Base-by-base conservation (phyloP, 2,329 filamentous ascomycete genomes). In the Sporothrix protearum region DNA sequence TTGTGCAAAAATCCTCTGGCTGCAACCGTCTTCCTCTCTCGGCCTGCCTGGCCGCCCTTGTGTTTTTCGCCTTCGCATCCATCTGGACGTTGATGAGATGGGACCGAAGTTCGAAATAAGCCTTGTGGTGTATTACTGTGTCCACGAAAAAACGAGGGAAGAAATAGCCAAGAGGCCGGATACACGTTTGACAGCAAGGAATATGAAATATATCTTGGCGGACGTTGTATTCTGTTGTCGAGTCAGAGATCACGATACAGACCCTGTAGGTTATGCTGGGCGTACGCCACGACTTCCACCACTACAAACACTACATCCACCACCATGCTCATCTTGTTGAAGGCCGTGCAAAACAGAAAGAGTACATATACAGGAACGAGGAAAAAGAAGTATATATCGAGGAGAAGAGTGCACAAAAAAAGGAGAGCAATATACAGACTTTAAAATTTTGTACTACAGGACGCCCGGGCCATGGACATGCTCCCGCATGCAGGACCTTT, bases 301-400 rank as follows among this genome's bases (percentile, higher is more conserved):
- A n/a, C n/a, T n/a, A n/a, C n/a, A n/a, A n/a, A n/a, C n/a, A n/a
- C n/a, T n/a, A n/a, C n/a, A n/a, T n/a, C n/a, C n/a, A 42, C n/a
- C 59, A 45, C 59, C 36, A 63, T 45, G 59, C 36, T 36, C 59
- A 45, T 63, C 36, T 45, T 63, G 36, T 45, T 63, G 59, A 45
- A 9, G 59, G 59, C 59, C 10, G 2, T 64, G 36, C 6, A 42
- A 61, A 45, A 12, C 4, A 25, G 28, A 28, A 4, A 39, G 39
- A 7, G 55, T 59, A 22, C 59, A 45, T 19, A 45, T 64, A 64
- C 36, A 64, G 36, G 36, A 45, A 45, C 36, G 36, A 45, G 45
- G n/a, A 49, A 16, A 22, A 10, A 49, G n/a, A 49, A 16, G 14
- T 3, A 49, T 28, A 30, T 30, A 59, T 36, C 9, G n/a, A 53